Base-by-base conservation (phyloP, 768 basidiomycete genomes). In the Hygrophorus pudorinus region DNA sequence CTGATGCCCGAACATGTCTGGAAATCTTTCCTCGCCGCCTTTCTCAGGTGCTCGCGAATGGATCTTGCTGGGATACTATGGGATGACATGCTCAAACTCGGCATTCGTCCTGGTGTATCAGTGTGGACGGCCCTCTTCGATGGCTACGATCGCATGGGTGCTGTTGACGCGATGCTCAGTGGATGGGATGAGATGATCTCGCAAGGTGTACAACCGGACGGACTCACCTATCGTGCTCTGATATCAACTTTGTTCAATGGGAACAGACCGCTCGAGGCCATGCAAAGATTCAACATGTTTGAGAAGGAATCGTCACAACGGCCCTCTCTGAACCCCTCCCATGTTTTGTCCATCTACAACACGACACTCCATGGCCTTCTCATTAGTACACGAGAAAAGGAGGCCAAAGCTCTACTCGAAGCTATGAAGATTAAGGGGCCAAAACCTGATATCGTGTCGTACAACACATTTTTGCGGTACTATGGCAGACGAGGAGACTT, bases 391-490 rank as follows among this genome's bases (percentile, higher is more conserved):
- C 67, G 61, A 30, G 59, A 68, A 28, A 45, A 52, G 2, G 67
- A 73, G 21, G 74, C 70, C 5, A 56, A 60, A 29, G 55, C 57
- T 6, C 45, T 81, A 32, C 55, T 81, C 32, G 51, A 64, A 30
- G 56, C 52, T 40, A 71, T 81, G 70, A 62, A 66, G 36, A 44
- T 48, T 1, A 50, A 58, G 5, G 81, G 82, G 1, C 81, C 82
- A 5, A 64, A 66, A 20, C 81, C 83, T 9, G 84, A 90, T 54
- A 64, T 86, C 20, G 66, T 81, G 38, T 79, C 88, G 1, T 84
- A 81, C 67, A 97, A 96, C 64, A 86, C 77, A 2, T 68, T 96
- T 53, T 64, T 98, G 41, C 68, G 70, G 10, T 77, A 83, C 53
- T 76, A 85, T 54, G 73, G 73, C 11, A 72, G 76, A 30, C 73